Evolutionary conservation across 2,329 filamentous ascomycete species (phyloP).

Genomic region (Ophiostoma sp.): DNA sequence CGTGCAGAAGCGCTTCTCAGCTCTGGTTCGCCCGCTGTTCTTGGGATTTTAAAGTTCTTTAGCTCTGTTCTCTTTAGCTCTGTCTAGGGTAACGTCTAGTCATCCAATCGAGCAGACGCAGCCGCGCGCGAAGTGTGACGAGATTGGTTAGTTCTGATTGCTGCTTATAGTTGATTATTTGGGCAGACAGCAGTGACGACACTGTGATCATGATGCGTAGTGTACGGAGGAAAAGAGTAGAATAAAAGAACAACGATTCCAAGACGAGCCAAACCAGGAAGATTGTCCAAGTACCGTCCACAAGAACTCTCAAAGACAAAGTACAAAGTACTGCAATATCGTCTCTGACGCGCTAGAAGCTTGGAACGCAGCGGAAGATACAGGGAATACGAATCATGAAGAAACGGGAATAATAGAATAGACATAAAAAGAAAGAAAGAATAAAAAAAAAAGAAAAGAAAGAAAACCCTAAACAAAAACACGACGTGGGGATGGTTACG

Average conservation of each 20-base stretch:
- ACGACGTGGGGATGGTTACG: not conserved
- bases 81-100: not conserved
- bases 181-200: too few species aligned
- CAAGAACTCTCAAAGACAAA: too few species aligned
- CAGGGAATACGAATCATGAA: not conserved
- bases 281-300: too few species aligned
- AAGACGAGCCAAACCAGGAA: too few species aligned
- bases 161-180: too few species aligned
- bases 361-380: not conserved
- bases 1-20: not conserved
- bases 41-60: not conserved
- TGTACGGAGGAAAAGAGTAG: too few species aligned
- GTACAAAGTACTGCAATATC: not conserved
- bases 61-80: too few species aligned
- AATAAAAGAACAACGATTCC: too few species aligned
- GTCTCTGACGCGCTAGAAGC: not conserved
- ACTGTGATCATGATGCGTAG: too few species aligned
- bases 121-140: conserved; percentile 4
- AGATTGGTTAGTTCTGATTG: not conserved
- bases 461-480: not conserved
- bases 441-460: not conserved
- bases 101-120: not conserved
- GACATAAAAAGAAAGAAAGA: not conserved
- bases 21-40: not conserved
- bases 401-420: not conserved